Evolutionary conservation across 805 yeast genomes (phyloP).

Genomic region (Candida dajiaensis): DNA sequence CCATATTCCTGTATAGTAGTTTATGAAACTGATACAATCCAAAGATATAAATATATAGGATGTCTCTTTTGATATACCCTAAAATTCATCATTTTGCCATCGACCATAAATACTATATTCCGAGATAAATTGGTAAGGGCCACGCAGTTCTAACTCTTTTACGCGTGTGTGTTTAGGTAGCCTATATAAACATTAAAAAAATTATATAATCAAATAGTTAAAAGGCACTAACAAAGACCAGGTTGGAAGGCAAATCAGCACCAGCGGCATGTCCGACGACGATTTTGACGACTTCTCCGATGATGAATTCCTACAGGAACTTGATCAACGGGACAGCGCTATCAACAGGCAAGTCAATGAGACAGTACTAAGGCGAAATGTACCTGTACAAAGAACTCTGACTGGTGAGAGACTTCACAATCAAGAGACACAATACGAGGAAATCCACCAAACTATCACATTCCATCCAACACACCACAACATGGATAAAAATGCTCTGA

Average conservation of each 20-base stretch:
- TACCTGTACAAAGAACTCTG: conserved; percentile 31
- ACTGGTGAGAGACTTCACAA: conserved; percentile 23
- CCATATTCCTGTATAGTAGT: too few species aligned
- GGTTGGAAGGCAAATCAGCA: background rate
- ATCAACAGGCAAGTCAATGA: conserved; percentile 28
- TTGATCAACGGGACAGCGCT: conserved; percentile 21
- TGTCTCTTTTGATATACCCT: too few species aligned
- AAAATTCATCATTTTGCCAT: too few species aligned
- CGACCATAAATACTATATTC: too few species aligned
- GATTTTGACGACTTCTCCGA: conserved; percentile 26
- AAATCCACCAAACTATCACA: conserved; percentile 27
- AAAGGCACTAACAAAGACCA: background rate
- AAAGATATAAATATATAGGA: too few species aligned
- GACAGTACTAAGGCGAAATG: conserved; percentile 23
- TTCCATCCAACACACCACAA: conserved; percentile 47
- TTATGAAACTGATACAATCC: too few species aligned
- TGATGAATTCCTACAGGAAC: conserved; percentile 22
- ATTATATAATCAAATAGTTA: too few species aligned
- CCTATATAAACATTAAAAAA: background rate
- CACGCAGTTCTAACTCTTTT: background rate
- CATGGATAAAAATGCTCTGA: conserved; percentile 33
- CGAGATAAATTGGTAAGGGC: background rate
- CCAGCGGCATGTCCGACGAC: background rate
- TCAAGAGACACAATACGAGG: conserved; percentile 28
- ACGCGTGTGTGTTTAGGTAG: too few species aligned